Evolutionary conservation across 2,329 filamentous ascomycete species (phyloP).

Genomic region (Penicillium digitatum): DNA sequence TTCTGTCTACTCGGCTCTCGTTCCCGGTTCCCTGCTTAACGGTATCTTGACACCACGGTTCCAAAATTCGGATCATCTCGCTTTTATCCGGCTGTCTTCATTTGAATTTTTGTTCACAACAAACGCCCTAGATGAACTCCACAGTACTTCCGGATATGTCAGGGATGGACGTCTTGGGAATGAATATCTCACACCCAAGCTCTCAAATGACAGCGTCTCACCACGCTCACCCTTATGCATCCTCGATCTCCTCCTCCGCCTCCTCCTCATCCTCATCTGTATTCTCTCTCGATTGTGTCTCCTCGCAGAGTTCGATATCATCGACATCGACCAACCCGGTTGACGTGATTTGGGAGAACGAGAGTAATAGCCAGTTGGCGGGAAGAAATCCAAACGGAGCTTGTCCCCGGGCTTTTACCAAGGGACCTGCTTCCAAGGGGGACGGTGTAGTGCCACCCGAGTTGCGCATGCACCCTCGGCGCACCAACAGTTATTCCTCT

Average conservation of each 20-base stretch:
- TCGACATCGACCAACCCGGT: conserved; percentile 62
- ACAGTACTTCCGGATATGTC: conserved; percentile 38
- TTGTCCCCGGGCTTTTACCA: conserved; percentile 26
- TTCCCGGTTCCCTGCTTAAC: conserved; percentile 29
- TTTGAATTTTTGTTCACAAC: conserved; percentile 14
- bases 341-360: conserved; percentile 48
- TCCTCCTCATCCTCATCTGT: conserved; percentile 73
- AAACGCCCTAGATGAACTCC: conserved; percentile 23
- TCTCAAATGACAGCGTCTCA: conserved; percentile 34
- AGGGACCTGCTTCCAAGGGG: conserved; percentile 29
- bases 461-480: conserved; percentile 51
- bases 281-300: conserved; percentile 65
- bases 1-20: conserved; percentile 28
- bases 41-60: conserved; percentile 25
- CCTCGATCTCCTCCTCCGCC: conserved; percentile 68
- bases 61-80: conserved; percentile 21
- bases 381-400: conserved; percentile 26
- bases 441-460: conserved; percentile 39
- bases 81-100: conserved; percentile 12
- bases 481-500: conserved; percentile 50
- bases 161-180: conserved; percentile 45
- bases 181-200: conserved; percentile 39
- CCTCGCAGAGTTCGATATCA: conserved; percentile 63
- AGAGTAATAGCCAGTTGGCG: conserved; percentile 25
- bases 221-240: conserved; percentile 58